phyloP scores from a whole-genome alignment of 2,329 filamentous ascomycete genomes.

The Fusarium brevicatenulatum region DNA sequence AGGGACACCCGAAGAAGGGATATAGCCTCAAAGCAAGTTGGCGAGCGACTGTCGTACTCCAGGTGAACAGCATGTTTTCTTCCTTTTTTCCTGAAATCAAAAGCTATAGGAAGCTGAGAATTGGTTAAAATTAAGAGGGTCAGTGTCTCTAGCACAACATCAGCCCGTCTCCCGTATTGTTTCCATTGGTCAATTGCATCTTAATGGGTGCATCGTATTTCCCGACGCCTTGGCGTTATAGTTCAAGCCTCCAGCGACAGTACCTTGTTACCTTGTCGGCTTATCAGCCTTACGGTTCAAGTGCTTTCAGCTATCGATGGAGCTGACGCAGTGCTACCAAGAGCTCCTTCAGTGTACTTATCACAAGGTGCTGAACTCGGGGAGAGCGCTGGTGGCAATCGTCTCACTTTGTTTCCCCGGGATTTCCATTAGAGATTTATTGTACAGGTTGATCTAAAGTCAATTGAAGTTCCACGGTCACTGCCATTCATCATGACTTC shows the following conservation, averaged over 20 bases:
- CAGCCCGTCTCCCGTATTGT: too few relatives aligned
- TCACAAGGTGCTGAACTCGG: neutral
- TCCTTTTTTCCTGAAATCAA: too few relatives aligned
- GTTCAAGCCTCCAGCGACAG: neutral
- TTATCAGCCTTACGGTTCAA: neutral
- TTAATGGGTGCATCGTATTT: slow-evolving; percentile 18
- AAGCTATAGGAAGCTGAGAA: too few relatives aligned
- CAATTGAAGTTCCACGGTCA: neutral
- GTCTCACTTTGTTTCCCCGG: neutral
- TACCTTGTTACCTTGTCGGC: neutral
- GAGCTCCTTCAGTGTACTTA: too few relatives aligned
- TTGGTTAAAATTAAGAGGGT: too few relatives aligned
- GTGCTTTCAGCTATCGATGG: neutral
- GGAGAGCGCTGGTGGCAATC: neutral
- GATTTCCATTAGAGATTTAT: neutral
- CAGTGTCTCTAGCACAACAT: too few relatives aligned
- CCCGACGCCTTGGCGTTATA: slow-evolving; percentile 9
- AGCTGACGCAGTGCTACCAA: neutral
- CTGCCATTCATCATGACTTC: slow-evolving; percentile 7
- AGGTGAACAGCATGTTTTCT: too few relatives aligned
- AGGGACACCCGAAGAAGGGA: neutral
- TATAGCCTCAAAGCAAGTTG: neutral
- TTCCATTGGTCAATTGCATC: neutral
- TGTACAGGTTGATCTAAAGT: neutral
- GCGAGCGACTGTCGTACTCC: neutral